Base-by-base conservation (phyloP, 2,329 filamentous ascomycete species). In the Xylariales sp. region DNA sequence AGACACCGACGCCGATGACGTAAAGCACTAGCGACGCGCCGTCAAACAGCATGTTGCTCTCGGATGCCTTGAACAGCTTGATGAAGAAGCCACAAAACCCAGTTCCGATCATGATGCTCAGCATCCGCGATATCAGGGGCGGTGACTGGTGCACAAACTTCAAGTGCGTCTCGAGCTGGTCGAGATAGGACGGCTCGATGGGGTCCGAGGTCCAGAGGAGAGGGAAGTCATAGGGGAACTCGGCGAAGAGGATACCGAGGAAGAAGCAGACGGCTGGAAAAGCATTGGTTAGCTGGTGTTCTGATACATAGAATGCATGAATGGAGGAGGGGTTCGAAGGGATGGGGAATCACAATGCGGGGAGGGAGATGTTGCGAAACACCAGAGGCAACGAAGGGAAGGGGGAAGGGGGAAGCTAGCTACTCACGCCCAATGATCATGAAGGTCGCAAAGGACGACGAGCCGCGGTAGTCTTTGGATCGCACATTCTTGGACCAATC, bases 1-100 rank as follows among this genome's bases (percentile, higher is more conserved):
- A 99, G 74, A 99, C 92, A 56, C 94, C 93, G 61, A 97, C 89
- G 69, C 93, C 96, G 75, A 96, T 93, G 64, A 95, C 86, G 81
- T 95, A 96, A 74, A 93, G 86, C 16, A 93, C 90, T 14, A 95
- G 87, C 70, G 91, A 93, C 65, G 93, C 89, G 77, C 91, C 92
- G 81, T 91, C 96, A 80, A 99, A 99, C 65, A 99, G 90, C 83
- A 97, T 92, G 84, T 99, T 99, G 71, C 93, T 91, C 82, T 98
- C 95, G 75, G 89, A 91, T 61, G 96, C 94, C 74, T 91, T 91
- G 90, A 97, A 99, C 59, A 99, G 91, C 85, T 99, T 99, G 80
- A 91, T 87, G 79, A 98, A 87, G 83, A 98, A 94, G 71, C 95
- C 96, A 65, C 93, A 84, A 75, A 98, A 90, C 67, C 93, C 96